phyloP scores from a whole-genome alignment of 73 alveolate genomes.

The Paraurostyla sp. region DNA sequence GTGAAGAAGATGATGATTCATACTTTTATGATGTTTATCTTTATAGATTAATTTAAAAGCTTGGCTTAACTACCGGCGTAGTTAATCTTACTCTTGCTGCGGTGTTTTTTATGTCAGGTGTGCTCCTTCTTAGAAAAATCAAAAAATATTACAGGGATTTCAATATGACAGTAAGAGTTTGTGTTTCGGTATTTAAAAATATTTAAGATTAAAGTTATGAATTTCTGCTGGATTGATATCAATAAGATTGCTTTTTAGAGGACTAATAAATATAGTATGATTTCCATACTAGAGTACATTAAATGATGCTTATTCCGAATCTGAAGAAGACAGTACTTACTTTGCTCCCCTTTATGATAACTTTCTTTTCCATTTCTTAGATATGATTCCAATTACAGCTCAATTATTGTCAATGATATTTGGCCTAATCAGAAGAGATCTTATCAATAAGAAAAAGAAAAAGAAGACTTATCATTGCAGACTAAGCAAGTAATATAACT shows the following conservation, averaged over 20 bases:
- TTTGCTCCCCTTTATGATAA: slow-evolving; percentile 25
- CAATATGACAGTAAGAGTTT: too few relatives aligned
- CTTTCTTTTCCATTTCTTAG: slow-evolving; percentile 6
- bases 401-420: slow-evolving; percentile 23
- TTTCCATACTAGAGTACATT: background rate
- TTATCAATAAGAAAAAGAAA: background rate
- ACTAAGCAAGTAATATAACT: background rate
- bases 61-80: background rate
- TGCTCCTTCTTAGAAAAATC: background rate
- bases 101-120: slow-evolving; percentile 7
- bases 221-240: background rate
- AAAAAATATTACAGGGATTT: background rate
- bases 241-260: background rate
- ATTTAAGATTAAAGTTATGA: background rate
- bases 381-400: slow-evolving; percentile 6
- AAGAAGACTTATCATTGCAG: background rate
- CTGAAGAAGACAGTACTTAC: background rate
- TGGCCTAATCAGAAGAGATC: slow-evolving; percentile 16
- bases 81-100: background rate
- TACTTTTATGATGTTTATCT: background rate
- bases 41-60: background rate
- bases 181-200: too few relatives aligned
- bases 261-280: background rate
- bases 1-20: background rate
- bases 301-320: background rate